Evolutionary conservation across 2,329 filamentous ascomycete genomes (phyloP), one percentile per base, ranked within the genome.

Genomic region (Nemania abortiva): DNA sequence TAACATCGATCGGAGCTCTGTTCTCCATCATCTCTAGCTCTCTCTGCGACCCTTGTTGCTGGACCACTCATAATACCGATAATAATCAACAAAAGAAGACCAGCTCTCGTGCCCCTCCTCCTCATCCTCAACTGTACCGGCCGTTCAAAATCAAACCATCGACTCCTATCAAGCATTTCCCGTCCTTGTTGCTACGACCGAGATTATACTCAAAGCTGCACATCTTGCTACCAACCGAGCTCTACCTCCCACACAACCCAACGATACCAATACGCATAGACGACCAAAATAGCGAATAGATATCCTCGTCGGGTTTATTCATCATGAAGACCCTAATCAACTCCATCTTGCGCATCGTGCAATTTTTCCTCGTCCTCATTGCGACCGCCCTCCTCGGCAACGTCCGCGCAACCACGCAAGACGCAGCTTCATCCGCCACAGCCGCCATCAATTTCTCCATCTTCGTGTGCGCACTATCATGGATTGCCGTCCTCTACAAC

Each of bases 381-480:
- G 79, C 85, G 64, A 88, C 87, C 2, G 87, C 83, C 39, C 83
- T 89, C 65, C 83, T 89, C 72, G 87, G 87, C 75, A 89, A 89
- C 72, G 84, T 88, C 75, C 87, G 89, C 68, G 84, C 85, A 59
- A 80, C 68, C 75, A 87, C 87, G 76, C 75, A 81, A 60, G 77
- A 82, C 74, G 84, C 82, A 61, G 77, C 82, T 22, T 75, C 75
- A 24, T 80, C 82, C 13, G 83, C 83, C 68, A 77, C 79, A 69
- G 80, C 84, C n/a, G 82, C 86, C 72, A 78, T 89, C 79, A 89
- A 89, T 82, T 89, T 88, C 77, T 84, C 88, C 80, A 91, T 95
- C 83, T 95, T 94, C 79, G 88, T 91, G 72, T 84, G 88, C 42
- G 86, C 87, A 0, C 84, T 92, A 71, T 86, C 86, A 50, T 91